Percentiles rank a stretch among this genome's conserved stretches.
Conservation (phyloP, 345 rosid species). For the Carallia pectinifolia region DNA sequence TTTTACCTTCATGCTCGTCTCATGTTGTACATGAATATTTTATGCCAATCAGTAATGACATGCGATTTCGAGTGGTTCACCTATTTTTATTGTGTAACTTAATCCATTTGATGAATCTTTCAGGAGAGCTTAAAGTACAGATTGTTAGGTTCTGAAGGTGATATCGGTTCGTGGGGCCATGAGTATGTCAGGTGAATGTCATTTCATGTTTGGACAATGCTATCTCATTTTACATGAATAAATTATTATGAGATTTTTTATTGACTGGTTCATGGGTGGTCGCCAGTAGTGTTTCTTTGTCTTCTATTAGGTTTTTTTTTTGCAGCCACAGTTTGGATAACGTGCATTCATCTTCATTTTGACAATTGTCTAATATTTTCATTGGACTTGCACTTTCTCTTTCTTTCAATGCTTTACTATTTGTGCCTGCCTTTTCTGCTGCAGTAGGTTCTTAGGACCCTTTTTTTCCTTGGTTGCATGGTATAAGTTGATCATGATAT, state of each 20-base stretch:
- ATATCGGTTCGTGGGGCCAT: constrained; percentile 97
- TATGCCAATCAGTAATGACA: neutral
- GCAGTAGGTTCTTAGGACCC: neutral
- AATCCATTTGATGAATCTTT: constrained; percentile 14
- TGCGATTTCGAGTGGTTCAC: neutral
- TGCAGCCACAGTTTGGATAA: too few relatives aligned
- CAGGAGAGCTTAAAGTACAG: constrained; percentile 93
- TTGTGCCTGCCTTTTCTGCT: neutral
- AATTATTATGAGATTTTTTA: too few relatives aligned
- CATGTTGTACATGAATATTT: neutral
- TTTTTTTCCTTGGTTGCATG: neutral
- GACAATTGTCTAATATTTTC: neutral
- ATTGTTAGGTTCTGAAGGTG: constrained; percentile 82
- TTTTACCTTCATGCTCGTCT: neutral
- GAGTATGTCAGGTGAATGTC: constrained; percentile 77
- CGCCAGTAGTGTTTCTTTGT: neutral
- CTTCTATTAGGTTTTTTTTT: too few relatives aligned
- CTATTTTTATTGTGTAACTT: neutral
- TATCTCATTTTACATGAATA: too few relatives aligned
- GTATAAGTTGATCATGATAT: neutral
- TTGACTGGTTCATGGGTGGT: neutral
- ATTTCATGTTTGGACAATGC: neutral
- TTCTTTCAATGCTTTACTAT: neutral
- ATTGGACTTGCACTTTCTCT: neutral
- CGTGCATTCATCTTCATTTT: too few relatives aligned